These are phyloP conservation scores for Rhipidocladum racemiflorum DNA, from an alignment of 176 grass and related monocot species.

Conservation along the genomic window DNA sequence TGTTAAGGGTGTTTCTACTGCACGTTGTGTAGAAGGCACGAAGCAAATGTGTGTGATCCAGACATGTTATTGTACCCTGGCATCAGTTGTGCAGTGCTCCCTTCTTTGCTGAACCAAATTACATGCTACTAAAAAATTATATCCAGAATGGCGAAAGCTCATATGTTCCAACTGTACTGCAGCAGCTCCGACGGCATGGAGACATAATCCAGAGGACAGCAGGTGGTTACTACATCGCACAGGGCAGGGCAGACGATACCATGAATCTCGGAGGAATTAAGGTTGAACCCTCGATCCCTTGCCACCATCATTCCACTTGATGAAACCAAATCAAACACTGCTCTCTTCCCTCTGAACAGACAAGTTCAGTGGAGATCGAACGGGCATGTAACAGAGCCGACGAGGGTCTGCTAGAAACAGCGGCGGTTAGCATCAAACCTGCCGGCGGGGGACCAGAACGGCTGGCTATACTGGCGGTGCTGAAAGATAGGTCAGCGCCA, in stretches of 20 bases:
- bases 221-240: conserved; percentile 83
- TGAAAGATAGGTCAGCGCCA: conserved; percentile 48
- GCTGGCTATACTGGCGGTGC: conserved; percentile 70
- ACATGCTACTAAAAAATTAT: not conserved
- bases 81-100: not conserved
- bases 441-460: conserved; percentile 68
- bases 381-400: conserved; percentile 74
- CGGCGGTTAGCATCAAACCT: conserved; percentile 69
- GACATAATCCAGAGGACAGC: conserved; percentile 88
- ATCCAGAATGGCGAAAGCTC: not conserved
- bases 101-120: conserved; percentile 14
- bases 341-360: conserved; percentile 42
- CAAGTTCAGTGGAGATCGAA: conserved; percentile 97
- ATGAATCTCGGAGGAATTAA: conserved; percentile 99
- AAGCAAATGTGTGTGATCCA: not conserved
- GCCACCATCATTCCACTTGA: not conserved
- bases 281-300: conserved; percentile 21
- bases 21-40: no score
- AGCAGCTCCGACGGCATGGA: conserved; percentile 89
- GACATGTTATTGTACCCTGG: not conserved
- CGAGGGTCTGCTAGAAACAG: conserved; percentile 78
- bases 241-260: conserved; percentile 90
- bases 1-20: no score
- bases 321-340: conserved; percentile 6
- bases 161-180: not conserved